Evolutionary conservation across 2,329 filamentous ascomycete species (phyloP).

Genomic region (Epicoccum sorghinum): DNA sequence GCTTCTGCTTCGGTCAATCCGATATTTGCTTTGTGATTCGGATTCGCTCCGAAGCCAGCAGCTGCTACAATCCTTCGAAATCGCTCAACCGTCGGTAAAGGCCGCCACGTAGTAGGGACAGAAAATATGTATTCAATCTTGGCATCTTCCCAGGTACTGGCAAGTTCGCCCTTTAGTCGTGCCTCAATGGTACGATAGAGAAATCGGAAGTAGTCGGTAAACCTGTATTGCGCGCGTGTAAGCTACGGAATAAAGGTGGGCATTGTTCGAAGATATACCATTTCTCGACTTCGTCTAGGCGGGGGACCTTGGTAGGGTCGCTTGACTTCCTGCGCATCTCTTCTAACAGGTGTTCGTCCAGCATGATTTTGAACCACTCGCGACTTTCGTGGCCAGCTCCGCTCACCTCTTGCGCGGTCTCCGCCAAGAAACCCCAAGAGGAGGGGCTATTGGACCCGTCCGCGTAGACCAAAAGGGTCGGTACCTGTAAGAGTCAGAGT

Average conservation of each 20-base stretch:
- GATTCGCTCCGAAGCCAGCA: constrained; percentile 57
- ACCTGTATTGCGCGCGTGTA: constrained; percentile 47
- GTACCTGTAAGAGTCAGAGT: constrained; percentile 41
- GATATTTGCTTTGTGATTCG: constrained; percentile 50
- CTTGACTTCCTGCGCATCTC: constrained; percentile 11
- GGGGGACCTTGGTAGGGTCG: constrained; percentile 17
- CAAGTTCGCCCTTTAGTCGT: constrained; percentile 44
- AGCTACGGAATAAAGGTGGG: constrained; percentile 25
- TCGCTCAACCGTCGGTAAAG: constrained; percentile 56
- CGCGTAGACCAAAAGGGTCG: constrained; percentile 57
- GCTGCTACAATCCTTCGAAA: constrained; percentile 57
- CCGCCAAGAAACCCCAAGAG: constrained; percentile 62
- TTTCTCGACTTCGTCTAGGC: constrained; percentile 56
- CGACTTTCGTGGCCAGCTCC: constrained; percentile 52
- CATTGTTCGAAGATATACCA: neutral
- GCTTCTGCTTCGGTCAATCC: constrained; percentile 62
- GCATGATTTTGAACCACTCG: constrained; percentile 63
- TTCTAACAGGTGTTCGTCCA: constrained; percentile 52
- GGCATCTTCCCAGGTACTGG: constrained; percentile 49
- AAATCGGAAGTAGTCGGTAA: constrained; percentile 55
- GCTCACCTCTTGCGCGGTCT: constrained; percentile 40
- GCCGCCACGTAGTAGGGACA: constrained; percentile 64
- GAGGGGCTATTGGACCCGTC: constrained; percentile 44
- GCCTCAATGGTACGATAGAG: constrained; percentile 58
- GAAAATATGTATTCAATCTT: constrained; percentile 62